phyloP scores from a whole-genome alignment of 2,329 filamentous ascomycete species.

The Periconia macrospinosa region DNA sequence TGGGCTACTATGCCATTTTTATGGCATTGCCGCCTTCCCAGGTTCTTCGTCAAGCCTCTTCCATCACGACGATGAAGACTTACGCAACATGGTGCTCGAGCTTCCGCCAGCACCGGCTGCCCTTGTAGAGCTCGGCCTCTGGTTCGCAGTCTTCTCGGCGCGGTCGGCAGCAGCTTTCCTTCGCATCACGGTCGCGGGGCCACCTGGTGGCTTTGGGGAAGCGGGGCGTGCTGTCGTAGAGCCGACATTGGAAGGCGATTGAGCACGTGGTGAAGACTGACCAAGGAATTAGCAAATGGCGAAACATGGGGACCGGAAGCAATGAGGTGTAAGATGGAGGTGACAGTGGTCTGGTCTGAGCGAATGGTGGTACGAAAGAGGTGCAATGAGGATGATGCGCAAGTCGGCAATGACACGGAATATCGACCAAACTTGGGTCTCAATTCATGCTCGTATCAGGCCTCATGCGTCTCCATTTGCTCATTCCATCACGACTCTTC shows the following conservation, averaged over 20 bases:
- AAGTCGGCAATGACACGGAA: background rate
- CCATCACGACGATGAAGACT: slow-evolving; percentile 42
- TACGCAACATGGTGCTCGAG: slow-evolving; percentile 98
- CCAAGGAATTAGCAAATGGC: background rate
- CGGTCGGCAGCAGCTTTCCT: slow-evolving; percentile 94
- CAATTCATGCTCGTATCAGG: background rate
- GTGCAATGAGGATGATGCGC: background rate
- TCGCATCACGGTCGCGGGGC: slow-evolving; percentile 92
- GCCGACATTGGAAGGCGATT: slow-evolving; percentile 54
- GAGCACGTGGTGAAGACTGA: slow-evolving; percentile 41
- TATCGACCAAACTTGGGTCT: background rate
- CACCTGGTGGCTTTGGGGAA: slow-evolving; percentile 87
- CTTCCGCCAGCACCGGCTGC: slow-evolving; percentile 93
- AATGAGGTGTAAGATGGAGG: background rate
- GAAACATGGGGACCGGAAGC: background rate
- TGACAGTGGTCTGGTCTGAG: too few species aligned
- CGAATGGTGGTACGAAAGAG: background rate
- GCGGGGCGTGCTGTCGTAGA: slow-evolving; percentile 74
- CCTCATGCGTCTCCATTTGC: background rate
- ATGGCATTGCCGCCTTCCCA: background rate
- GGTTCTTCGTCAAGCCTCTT: background rate
- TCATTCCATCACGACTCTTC: background rate
- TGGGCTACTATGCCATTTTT: background rate
- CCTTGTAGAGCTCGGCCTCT: slow-evolving; percentile 85
- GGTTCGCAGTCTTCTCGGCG: slow-evolving; percentile 96